Base-by-base conservation (phyloP, 495 filamentous ascomycete species). In the Lasiosphaeria miniovina region DNA sequence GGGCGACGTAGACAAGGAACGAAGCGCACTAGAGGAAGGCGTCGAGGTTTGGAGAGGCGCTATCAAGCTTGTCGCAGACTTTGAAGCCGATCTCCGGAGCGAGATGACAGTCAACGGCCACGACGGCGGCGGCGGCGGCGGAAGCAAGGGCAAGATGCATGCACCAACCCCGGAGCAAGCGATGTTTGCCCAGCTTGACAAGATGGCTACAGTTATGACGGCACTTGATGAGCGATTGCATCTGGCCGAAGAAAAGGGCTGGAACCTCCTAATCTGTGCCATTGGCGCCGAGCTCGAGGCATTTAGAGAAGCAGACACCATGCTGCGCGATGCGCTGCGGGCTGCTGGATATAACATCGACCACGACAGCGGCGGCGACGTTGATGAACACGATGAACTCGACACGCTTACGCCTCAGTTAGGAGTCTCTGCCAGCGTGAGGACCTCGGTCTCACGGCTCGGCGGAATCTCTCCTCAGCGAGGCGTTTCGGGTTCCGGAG, bases 271-370 rank as follows among this genome's bases (percentile, higher is more conserved):
- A 32, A 84, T 96, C 31, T 93, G 88, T 58, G 92, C 90, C 58
- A 86, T 97, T 59, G 88, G 91, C 4, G 90, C 94, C 1, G 94
- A 98, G 66, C 70, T 96, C 4, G 89, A 93, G 63, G 93, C 95
- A 7, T 84, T 96, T 55, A 78, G 73, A 53, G 86, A 92, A 65
- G 89, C 87, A 9, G 79, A 82, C 57, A 74, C 74, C 2, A 80
- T 96, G 61, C 75, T 98, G 52, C 73, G 81, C 36, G 78, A 75
- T 15, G 78, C 76, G 3, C 70, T 90, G 11, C 66, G 68, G 3
- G 54, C 54, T 11, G 63, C 67, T 1, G 68, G 69, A 1, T 71
- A 72, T 38, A 67, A 58, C 4, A n/a, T 62, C n/a, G 53, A 50
- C 38, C 53, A 36, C 59, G 48, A 52, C 31, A 33, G 7, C 17